These are phyloP conservation scores for Alloteropsis angusta DNA, from an alignment of 202 grass and related monocot species.

Conservation along the genomic window DNA sequence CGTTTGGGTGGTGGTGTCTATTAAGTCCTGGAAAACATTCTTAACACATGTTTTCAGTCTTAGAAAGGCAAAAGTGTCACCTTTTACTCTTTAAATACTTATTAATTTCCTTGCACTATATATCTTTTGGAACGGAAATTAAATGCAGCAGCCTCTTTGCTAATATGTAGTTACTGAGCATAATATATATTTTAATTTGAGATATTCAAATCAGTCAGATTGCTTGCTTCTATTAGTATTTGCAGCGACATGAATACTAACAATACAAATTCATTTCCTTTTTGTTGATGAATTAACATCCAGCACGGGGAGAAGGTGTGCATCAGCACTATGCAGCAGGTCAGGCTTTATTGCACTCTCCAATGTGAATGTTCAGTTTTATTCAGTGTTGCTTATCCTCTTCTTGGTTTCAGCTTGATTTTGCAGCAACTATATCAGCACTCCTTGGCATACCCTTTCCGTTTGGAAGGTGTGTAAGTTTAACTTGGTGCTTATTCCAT, in stretches of 20 bases:
- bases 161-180: constrained; percentile 1
- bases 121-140: background rate
- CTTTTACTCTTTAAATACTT: background rate
- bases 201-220: background rate
- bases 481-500: constrained; percentile 17
- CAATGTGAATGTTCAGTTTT: constrained; percentile 19
- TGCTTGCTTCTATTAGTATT: constrained; percentile 23
- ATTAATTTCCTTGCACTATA: background rate
- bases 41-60: background rate
- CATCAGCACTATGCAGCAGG: constrained; percentile 82
- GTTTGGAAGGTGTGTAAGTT: constrained; percentile 77
- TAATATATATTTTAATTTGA: background rate
- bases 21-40: background rate
- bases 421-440: constrained; percentile 84
- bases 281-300: constrained; percentile 31
- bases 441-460: constrained; percentile 94
- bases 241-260: constrained; percentile 2
- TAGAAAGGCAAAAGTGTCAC: background rate
- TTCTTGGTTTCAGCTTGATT: constrained; percentile 74
- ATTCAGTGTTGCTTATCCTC: constrained; percentile 13
- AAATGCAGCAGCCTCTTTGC: background rate
- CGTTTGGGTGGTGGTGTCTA: background rate
- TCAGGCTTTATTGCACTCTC: constrained; percentile 26
- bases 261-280: constrained; percentile 12
- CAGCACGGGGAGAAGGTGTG: constrained; percentile 69